Evolutionary conservation across 495 filamentous ascomycete species (phyloP).

Genomic region (Penicillium salamii): DNA sequence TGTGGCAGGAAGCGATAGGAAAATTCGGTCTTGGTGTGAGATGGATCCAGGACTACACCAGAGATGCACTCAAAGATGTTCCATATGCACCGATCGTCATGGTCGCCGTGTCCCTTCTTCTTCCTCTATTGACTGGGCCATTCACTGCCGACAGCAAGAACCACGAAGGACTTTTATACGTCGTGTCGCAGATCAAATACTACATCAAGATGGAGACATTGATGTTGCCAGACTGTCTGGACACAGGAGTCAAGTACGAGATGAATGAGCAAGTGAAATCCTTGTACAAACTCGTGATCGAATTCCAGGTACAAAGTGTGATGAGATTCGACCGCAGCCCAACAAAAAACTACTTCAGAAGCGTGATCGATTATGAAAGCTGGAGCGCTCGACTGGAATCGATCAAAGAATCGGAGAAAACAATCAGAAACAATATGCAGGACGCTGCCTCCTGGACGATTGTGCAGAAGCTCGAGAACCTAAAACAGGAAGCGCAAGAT

Average conservation of each 20-base stretch:
- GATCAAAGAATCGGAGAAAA: too few relatives aligned
- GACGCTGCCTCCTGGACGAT: too few relatives aligned
- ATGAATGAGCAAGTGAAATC: neutral
- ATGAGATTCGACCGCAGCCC: slow-evolving; percentile 5
- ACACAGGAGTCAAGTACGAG: neutral
- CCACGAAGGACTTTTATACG: slow-evolving; percentile 4
- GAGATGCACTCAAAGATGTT: slow-evolving; percentile 9
- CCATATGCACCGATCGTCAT: slow-evolving; percentile 9
- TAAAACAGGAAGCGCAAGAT: too few relatives aligned
- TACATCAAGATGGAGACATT: slow-evolving; percentile 6
- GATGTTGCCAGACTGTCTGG: neutral
- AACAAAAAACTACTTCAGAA: too few relatives aligned
- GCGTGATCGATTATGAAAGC: too few relatives aligned
- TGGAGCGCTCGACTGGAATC: too few relatives aligned
- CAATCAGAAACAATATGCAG: too few relatives aligned
- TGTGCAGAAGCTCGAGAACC: too few relatives aligned
- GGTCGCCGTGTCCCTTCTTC: slow-evolving; percentile 4
- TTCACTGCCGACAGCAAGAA: neutral
- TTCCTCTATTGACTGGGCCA: slow-evolving; percentile 7
- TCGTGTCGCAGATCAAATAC: slow-evolving; percentile 8
- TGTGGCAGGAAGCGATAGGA: neutral
- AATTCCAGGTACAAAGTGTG: slow-evolving; percentile 12
- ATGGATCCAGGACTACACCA: slow-evolving; percentile 2
- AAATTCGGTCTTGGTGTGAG: neutral
- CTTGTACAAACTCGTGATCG: slow-evolving; percentile 7